These are phyloP conservation scores for Stipa capillata DNA, from an alignment of 176 grass and related monocot genomes.

Conservation along the genomic window DNA sequence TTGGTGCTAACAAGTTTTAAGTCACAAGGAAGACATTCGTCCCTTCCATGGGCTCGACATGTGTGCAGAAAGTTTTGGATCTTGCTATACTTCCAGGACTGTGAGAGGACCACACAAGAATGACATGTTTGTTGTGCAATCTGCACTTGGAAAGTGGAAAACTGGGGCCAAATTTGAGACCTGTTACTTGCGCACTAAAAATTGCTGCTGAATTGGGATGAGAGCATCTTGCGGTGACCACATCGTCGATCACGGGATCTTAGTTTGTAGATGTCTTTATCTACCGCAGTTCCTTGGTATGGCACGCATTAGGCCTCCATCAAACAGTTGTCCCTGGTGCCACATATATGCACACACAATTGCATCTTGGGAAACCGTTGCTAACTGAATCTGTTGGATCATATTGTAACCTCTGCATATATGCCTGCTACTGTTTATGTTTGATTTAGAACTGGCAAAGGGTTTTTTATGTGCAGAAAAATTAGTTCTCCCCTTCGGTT, in stretches of 20 bases:
- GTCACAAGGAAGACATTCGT: neutral
- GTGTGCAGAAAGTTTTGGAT: neutral
- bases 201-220: neutral
- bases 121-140: neutral
- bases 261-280: too few species aligned
- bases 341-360: neutral
- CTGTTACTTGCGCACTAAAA: neutral
- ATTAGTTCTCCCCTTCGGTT: too few species aligned
- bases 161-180: neutral
- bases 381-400: neutral
- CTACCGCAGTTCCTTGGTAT: too few species aligned
- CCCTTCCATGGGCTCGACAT: neutral
- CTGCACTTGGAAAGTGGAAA: neutral
- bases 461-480: neutral
- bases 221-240: neutral
- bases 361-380: neutral
- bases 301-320: too few species aligned
- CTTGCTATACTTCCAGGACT: neutral
- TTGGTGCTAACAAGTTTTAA: neutral
- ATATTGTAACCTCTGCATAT: too few species aligned
- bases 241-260: neutral
- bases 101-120: neutral
- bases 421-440: neutral
- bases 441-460: neutral
- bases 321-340: neutral